Evolutionary conservation across 2,329 filamentous ascomycete genomes (phyloP).

Genomic region (Ophiocordyceps polyrhachis-furcata): DNA sequence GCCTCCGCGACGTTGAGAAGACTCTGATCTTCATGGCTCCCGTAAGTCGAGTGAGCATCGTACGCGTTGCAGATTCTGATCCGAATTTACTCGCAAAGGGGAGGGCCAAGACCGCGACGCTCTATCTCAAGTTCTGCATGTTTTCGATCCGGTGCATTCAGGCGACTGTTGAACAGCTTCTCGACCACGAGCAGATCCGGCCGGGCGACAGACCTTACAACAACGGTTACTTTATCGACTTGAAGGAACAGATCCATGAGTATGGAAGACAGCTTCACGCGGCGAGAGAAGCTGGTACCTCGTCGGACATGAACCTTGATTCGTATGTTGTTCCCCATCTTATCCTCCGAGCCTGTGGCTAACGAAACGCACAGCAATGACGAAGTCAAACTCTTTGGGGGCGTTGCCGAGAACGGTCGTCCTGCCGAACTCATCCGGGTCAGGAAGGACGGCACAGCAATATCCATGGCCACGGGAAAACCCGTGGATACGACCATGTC

Average conservation of each 20-base stretch:
- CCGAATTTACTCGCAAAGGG: conserved; percentile 58
- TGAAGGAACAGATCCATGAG: conserved; percentile 79
- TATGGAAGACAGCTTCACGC: conserved; percentile 74
- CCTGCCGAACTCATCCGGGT: conserved; percentile 71
- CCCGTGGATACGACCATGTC: conserved; percentile 37
- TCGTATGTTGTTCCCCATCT: conserved; percentile 23
- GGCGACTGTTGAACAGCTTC: conserved; percentile 69
- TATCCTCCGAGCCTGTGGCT: conserved; percentile 6
- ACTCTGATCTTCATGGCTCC: conserved; percentile 78
- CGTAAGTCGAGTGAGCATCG: conserved; percentile 53
- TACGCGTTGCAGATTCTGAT: conserved; percentile 42
- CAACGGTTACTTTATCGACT: conserved; percentile 91
- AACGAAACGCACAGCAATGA: conserved; percentile 26
- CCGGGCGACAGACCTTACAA: conserved; percentile 79
- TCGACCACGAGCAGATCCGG: conserved; percentile 70
- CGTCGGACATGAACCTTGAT: conserved; percentile 38
- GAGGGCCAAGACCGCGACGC: conserved; percentile 48
- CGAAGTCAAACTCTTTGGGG: conserved; percentile 64
- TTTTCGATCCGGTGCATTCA: conserved; percentile 80
- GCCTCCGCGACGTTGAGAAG: conserved; percentile 86
- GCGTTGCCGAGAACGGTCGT: conserved; percentile 62
- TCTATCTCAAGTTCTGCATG: conserved; percentile 78
- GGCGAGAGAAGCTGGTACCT: conserved; percentile 42
- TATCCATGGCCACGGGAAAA: conserved; percentile 57
- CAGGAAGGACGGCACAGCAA: conserved; percentile 59